These are phyloP conservation scores for Plasmodium gaboni DNA, from an alignment of 169 alveolate genomes.

Conservation along the genomic window DNA sequence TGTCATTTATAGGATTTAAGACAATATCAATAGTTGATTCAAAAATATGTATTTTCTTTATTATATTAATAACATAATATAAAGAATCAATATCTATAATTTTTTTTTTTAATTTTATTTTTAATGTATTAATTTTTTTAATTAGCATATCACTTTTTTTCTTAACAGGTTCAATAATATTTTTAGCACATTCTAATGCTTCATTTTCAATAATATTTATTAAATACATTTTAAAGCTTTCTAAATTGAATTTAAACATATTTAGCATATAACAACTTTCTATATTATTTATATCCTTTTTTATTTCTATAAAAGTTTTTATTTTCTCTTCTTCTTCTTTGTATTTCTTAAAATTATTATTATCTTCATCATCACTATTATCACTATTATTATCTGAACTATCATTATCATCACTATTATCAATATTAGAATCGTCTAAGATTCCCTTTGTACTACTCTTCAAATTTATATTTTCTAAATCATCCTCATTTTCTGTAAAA, in stretches of 20 bases:
- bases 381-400: not conserved
- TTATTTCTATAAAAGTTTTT: constrained; percentile 49
- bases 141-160: constrained; percentile 60
- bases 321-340: constrained; percentile 74
- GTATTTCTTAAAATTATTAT: constrained; percentile 1
- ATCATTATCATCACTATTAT: constrained; percentile 7
- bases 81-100: constrained; percentile 61
- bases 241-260: constrained; percentile 67
- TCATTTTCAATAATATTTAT: constrained; percentile 61
- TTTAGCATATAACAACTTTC: constrained; percentile 47
- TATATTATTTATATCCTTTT: constrained; percentile 69
- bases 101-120: constrained; percentile 50
- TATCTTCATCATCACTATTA: constrained; percentile 6
- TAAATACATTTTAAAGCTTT: constrained; percentile 68
- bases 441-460: not conserved
- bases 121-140: constrained; percentile 54
- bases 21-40: constrained; percentile 73
- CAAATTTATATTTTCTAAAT: not conserved
- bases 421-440: not conserved
- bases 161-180: constrained; percentile 55
- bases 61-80: constrained; percentile 68
- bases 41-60: constrained; percentile 58
- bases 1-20: constrained; percentile 58
- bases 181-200: constrained; percentile 72
- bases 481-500: constrained; percentile 9